Evolutionary conservation across 257 asterid genomes (phyloP).

Genomic region (Solanum etuberosum): DNA sequence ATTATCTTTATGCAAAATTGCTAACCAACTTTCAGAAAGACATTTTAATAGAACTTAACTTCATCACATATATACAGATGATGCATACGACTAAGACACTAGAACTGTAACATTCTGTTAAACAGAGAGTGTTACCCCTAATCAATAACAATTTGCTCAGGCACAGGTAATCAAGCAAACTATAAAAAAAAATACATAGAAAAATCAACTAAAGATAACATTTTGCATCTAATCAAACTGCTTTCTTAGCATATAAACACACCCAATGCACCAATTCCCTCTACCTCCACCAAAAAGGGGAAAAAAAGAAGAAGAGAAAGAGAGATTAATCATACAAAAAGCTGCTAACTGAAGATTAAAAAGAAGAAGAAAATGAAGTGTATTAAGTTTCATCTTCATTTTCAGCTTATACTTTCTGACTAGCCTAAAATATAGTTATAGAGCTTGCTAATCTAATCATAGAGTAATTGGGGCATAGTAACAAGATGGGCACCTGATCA

Average conservation of each 20-base stretch:
- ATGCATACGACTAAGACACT: neutral
- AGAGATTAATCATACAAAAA: neutral
- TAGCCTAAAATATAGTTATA: neutral
- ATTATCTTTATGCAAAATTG: neutral
- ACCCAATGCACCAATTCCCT: neutral
- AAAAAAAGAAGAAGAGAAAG: neutral
- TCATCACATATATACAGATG: neutral
- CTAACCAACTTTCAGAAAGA: neutral
- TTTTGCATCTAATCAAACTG: neutral
- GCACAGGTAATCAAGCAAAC: neutral
- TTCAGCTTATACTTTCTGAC: neutral
- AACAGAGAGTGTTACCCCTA: neutral
- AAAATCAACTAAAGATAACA: neutral
- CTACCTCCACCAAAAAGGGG: neutral
- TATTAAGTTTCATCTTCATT: neutral
- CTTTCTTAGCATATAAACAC: neutral
- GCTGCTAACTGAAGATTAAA: neutral
- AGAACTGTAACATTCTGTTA: neutral
- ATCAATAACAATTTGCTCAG: neutral
- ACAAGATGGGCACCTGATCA: slow-evolving; percentile 94
- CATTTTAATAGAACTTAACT: neutral
- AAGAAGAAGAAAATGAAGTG: neutral
- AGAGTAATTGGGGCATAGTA: slow-evolving; percentile 36
- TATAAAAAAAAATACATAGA: neutral
- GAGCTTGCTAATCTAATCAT: slow-evolving; percentile 3